Base-by-base conservation (phyloP, 2,329 filamentous ascomycete species). In the Sporothrix pallida region DNA sequence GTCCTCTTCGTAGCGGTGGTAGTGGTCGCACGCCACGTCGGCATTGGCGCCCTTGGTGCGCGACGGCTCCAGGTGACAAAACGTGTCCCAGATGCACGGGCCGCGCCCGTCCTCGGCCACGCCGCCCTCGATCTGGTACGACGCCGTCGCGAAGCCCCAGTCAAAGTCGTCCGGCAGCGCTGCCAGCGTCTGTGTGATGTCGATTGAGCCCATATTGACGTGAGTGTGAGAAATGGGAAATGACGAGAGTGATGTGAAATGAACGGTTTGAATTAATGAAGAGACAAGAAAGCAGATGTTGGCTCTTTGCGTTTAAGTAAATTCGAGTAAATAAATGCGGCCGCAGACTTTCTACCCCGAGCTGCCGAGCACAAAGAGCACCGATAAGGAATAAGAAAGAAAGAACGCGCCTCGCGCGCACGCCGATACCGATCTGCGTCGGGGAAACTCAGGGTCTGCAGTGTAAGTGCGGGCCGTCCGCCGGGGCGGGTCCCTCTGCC, bases 11-110 rank as follows among this genome's bases (percentile, higher is more conserved):
- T 90, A 93, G 71, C 91, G 90, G 83, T 95, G 91, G 86, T 97
- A 97, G 42, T 92, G 95, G 84, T 97, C 93, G 83, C 94, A 97
- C 52, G 94, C 93, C 60, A 93, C 88, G 70, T 89, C 90, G 71
- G 93, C 94, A 58, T 90, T 91, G 77, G 87, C 90, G 73, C 89
- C 91, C 78, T 93, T 92, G 72, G 93, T 93, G 78, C 9, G 92
- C 90, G 72, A 89, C 91, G 76, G 88, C 88, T 58, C 56, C 23
- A 58, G 8, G 12, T 58, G 56, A 83, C 92, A 95, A 84, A 97
- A 97, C 17, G 88, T 91, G 83, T 97, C 94, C 94, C 94, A 97
- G 81, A 97, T 96, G 75, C 92, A 93, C 71, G 93, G 90, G 31
- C 89, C 92, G 76, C 93, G 92, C 76, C 93, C 93, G 80, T 95